Evolutionary conservation across 441 rosid genomes (phyloP), one percentile per base, ranked within the genome.

Genomic region (Eutrema salsugineum): DNA sequence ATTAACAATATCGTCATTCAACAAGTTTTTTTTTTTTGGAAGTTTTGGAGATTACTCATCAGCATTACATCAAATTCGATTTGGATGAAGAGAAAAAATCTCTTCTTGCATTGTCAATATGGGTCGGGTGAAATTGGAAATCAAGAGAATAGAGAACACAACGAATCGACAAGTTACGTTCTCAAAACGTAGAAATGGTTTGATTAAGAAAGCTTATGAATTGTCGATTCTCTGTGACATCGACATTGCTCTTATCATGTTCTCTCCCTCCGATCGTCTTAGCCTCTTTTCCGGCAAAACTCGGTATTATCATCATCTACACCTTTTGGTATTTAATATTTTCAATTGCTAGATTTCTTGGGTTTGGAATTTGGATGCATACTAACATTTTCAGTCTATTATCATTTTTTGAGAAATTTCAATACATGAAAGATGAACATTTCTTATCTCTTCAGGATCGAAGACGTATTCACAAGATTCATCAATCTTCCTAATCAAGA

Each of bases 101-200:
- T 49, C 62, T 64, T 49, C 9, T 22, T 39, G 46, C 3, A 17
- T 54, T 1, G 16, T 12, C 51, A 38, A 68, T n/a, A 88, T 88
- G 93, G 91, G 94, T 39, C 87, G 91, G 8, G 91, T 86, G 50
- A 88, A 88, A 48, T 53, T 88, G 20, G 83, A 85, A 74, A 88
- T 88, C 24, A 86, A 87, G 73, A 83, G 84, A 63, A 85, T 86
- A 44, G 88, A 88, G 69, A 85, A 85, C 80, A 79, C n/a, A 20
- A 86, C 88, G 3, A 88, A 83, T 46, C 83, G 91, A 12, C 94
- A 88, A 32, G 89, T 88, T 28, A 88, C 94, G 6, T 88, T 84
- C 49, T 91, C 97, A 40, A 91, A 91, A 75, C 91, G 97, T 46
- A 80, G 94, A 63, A 91, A 87, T 81, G 97, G 97, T 40, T 88